These are phyloP conservation scores for Melampsora americana DNA, from an alignment of 1,284 basidiomycete species.

Conservation along the genomic window DNA sequence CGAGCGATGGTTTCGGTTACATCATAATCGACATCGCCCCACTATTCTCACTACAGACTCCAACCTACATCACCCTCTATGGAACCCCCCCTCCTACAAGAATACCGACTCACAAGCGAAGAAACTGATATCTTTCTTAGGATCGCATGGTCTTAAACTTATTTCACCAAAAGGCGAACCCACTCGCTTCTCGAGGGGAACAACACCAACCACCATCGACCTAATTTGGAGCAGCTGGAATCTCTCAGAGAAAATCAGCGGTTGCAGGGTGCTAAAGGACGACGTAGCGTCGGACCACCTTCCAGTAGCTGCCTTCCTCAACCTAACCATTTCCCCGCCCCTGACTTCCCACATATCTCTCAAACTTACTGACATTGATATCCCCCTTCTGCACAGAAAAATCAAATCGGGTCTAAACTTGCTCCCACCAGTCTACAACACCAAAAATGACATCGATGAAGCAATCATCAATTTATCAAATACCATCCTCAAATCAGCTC, in stretches of 20 bases:
- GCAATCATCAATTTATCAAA: neutral
- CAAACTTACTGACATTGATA: neutral
- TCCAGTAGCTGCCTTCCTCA: no score
- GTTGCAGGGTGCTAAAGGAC: neutral
- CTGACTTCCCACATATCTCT: neutral
- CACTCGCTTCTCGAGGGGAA: neutral
- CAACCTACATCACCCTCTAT: neutral
- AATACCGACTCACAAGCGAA: neutral
- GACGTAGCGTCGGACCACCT: neutral
- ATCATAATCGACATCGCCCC: neutral
- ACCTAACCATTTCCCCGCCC: no score
- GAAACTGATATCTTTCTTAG: neutral
- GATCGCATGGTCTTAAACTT: neutral
- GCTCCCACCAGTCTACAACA: neutral
- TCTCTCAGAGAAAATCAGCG: neutral
- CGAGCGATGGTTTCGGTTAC: no score
- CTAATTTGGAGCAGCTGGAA: neutral
- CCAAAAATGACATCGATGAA: neutral
- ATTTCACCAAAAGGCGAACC: neutral
- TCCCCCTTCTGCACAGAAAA: neutral
- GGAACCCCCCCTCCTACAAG: neutral
- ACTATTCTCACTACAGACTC: neutral
- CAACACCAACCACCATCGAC: neutral
- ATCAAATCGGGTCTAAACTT: neutral
- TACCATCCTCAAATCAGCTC: neutral